phyloP scores from a whole-genome alignment of 2,329 filamentous ascomycete genomes.

The Aspergillus pseudoviridinutans region DNA sequence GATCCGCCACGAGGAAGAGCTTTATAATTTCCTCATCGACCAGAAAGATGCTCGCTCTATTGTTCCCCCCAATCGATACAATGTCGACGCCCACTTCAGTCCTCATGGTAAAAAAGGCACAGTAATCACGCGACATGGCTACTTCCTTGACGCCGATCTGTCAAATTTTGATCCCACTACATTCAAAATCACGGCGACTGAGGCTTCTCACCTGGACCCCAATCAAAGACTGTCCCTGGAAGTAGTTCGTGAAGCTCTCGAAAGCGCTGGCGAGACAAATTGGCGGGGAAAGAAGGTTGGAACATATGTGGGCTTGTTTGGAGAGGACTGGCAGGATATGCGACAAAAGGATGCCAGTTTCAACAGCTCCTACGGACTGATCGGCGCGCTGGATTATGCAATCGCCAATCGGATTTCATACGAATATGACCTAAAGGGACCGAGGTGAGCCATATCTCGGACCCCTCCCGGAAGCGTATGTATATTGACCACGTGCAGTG shows the following conservation, averaged over 20 bases:
- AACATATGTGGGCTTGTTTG: slow-evolving; percentile 21
- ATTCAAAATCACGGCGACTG: slow-evolving; percentile 20
- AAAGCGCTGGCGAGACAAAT: slow-evolving; percentile 24
- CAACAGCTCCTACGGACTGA: slow-evolving; percentile 6
- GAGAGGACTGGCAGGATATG: slow-evolving; percentile 24
- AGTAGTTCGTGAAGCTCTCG: slow-evolving; percentile 29
- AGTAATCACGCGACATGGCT: slow-evolving; percentile 11
- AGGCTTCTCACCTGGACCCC: slow-evolving; percentile 26
- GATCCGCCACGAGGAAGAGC: slow-evolving; percentile 8
- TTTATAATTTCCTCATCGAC: slow-evolving; percentile 20
- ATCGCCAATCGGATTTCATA: slow-evolving; percentile 9
- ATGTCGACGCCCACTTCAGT: slow-evolving; percentile 19
- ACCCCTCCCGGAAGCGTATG: background rate
- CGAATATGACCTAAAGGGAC: slow-evolving; percentile 6
- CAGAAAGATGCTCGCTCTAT: slow-evolving; percentile 12
- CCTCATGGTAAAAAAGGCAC: slow-evolving; percentile 8
- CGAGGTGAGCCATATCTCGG: slow-evolving; percentile 4
- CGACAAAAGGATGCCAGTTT: slow-evolving; percentile 14
- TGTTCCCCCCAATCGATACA: slow-evolving; percentile 21
- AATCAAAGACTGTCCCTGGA: slow-evolving; percentile 32
- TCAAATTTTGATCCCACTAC: slow-evolving; percentile 21
- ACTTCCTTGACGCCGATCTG: slow-evolving; percentile 29
- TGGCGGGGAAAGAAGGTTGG: slow-evolving; percentile 30
- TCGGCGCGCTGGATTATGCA: slow-evolving; percentile 6
- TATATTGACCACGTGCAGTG: slow-evolving; percentile 6